Evolutionary conservation across 2,329 filamentous ascomycete species (phyloP).

Genomic region (Penicillium fuscoglaucum): DNA sequence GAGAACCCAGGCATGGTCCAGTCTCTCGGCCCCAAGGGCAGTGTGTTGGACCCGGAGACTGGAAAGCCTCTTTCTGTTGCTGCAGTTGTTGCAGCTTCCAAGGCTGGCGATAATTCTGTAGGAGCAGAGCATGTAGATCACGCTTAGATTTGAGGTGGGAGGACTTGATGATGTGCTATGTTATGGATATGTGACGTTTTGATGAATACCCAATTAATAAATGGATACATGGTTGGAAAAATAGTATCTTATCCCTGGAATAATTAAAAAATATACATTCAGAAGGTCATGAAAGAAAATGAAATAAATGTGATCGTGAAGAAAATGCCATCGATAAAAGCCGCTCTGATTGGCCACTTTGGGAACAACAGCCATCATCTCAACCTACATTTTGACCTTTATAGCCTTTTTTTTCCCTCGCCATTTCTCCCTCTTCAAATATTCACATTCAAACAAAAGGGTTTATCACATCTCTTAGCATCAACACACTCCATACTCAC

Average conservation of each 20-base stretch:
- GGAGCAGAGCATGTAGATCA: constrained; percentile 23
- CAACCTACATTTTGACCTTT: constrained; percentile 52
- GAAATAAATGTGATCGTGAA: not conserved
- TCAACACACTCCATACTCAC: not conserved
- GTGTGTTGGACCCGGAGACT: constrained; percentile 35
- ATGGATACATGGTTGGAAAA: not conserved
- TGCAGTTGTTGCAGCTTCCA: constrained; percentile 2
- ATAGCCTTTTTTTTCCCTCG: not conserved
- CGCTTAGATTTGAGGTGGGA: constrained; percentile 3
- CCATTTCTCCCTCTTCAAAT: not conserved
- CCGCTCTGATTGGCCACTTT: constrained; percentile 28
- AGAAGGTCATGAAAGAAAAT: too few species aligned
- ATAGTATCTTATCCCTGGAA: too few species aligned
- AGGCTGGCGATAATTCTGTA: constrained; percentile 6
- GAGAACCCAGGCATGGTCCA: constrained; percentile 57
- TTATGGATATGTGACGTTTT: not conserved
- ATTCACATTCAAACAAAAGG: not conserved
- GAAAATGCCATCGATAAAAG: not conserved
- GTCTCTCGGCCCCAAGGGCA: constrained; percentile 37
- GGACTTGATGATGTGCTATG: not conserved
- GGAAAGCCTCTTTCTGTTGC: constrained; percentile 23
- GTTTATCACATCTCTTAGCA: not conserved
- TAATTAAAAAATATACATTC: not conserved
- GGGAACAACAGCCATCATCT: constrained; percentile 40
- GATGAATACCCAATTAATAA: not conserved